phyloP scores from a whole-genome alignment of 805 yeast genomes.

The Starmerella apicola region DNA sequence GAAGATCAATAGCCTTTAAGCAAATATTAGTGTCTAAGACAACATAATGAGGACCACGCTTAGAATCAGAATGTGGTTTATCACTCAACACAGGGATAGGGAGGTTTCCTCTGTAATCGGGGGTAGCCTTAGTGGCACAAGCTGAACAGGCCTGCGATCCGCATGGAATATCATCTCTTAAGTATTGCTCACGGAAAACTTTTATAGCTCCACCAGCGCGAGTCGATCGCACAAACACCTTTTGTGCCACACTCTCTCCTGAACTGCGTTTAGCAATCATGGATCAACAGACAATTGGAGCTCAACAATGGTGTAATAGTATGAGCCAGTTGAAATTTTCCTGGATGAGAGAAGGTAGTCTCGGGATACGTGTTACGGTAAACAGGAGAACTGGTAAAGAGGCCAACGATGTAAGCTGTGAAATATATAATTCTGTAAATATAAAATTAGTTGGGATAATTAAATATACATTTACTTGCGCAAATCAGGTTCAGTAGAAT shows the following conservation, averaged over 20 bases:
- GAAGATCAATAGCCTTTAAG: constrained; percentile 74
- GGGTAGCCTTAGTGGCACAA: constrained; percentile 40
- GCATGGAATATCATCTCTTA: constrained; percentile 88
- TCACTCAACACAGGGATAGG: constrained; percentile 51
- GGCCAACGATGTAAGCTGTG: no score
- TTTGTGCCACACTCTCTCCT: constrained; percentile 29
- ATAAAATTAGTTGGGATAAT: no score
- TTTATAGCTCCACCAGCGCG: constrained; percentile 83
- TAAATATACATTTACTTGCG: no score
- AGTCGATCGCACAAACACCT: constrained; percentile 76
- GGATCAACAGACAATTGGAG: no score
- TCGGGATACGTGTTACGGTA: no score
- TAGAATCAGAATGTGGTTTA: constrained; percentile 25
- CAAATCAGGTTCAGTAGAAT: background rate
- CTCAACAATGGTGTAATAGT: no score
- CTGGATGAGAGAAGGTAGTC: no score
- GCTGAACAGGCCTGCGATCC: constrained; percentile 54
- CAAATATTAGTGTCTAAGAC: constrained; percentile 82
- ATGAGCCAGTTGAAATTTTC: no score
- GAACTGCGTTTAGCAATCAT: constrained; percentile 20
- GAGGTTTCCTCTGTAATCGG: constrained; percentile 53
- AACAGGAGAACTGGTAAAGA: no score
- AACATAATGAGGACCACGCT: constrained; percentile 62
- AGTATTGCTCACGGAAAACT: constrained; percentile 85
- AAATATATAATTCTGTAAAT: no score